These are phyloP conservation scores for Coemansia biformis DNA, from an alignment of 192 early-diverging fungal species.

Conservation along the genomic window DNA sequence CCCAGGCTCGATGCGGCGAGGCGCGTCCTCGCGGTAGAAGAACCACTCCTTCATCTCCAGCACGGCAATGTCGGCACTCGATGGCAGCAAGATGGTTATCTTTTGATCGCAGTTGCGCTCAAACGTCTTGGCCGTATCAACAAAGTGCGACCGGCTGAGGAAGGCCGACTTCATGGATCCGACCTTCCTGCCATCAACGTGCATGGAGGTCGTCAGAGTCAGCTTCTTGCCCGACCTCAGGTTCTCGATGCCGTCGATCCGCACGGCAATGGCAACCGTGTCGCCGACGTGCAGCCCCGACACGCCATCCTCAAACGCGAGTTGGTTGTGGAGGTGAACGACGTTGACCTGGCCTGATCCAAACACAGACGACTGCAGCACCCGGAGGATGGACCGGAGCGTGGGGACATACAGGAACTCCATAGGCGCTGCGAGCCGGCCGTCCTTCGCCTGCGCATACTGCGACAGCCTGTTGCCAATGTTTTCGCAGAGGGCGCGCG, in stretches of 20 bases:
- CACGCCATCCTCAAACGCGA: constrained; percentile 61
- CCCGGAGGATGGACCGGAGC: constrained; percentile 47
- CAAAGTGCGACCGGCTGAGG: constrained; percentile 76
- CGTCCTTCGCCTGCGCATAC: constrained; percentile 47
- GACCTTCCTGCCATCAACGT: constrained; percentile 55
- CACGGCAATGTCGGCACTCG: constrained; percentile 73
- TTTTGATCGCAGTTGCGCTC: constrained; percentile 62
- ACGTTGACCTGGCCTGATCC: constrained; percentile 78
- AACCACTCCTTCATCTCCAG: constrained; percentile 85
- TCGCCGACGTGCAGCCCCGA: constrained; percentile 67
- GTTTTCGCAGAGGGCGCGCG: constrained; percentile 75
- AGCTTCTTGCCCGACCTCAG: constrained; percentile 77
- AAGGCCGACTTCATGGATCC: constrained; percentile 72
- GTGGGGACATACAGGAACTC: constrained; percentile 72
- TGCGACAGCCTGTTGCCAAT: constrained; percentile 57
- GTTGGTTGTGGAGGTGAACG: constrained; percentile 84
- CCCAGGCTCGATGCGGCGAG: constrained; percentile 48
- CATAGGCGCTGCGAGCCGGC: constrained; percentile 67
- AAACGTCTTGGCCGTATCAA: constrained; percentile 71
- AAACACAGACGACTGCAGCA: constrained; percentile 80
- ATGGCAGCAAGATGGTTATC: constrained; percentile 57
- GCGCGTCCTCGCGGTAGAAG: constrained; percentile 12
- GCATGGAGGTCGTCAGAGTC: constrained; percentile 63
- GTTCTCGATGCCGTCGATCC: constrained; percentile 74
- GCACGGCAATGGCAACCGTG: constrained; percentile 61